Evolutionary conservation across 306 rosid genomes (phyloP), one percentile per base, ranked within the genome.

Genomic region (Quercus mongolica): DNA sequence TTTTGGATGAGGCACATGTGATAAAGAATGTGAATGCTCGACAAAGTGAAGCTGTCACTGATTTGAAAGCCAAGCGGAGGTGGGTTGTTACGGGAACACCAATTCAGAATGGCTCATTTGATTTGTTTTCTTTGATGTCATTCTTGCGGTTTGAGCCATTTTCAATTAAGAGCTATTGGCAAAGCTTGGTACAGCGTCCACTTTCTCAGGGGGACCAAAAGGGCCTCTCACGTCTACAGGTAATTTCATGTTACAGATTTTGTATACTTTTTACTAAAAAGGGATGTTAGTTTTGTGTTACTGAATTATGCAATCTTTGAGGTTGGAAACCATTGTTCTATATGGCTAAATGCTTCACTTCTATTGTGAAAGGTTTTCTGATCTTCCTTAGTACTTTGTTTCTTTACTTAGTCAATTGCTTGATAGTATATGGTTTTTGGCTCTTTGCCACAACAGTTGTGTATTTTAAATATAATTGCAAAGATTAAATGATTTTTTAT

Each of bases 1-100:
- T 94, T 46, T 74, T 94, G 85, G 97, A 94, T 76, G 98, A 94
- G 82, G 98, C 98, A 3, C 97, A 94, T 74, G 62, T 82, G 12
- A 91, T 94, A 21, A 91, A 91, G 86, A 90, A 91, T 80, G 81
- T 70, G 52, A 83, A 76, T 77, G 87, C 98, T 31, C 63, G 41
- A 58, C 95, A 86, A 74, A 91, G 86, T 71, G 74, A 33, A 12
- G 90, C 92, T 7, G 90, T 94, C 20, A 73, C 71, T n/a, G 72
- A 71, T 9, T 75, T 94, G 76, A 83, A 73, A 51, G 90, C 89
- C 35, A 77, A 81, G 79, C 82, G 89, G 72, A 91, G 92, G 83
- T 94, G 98, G 98, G 95, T 86, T 26, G 95, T 94, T 46, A 91
- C 98, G 0, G 97, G 98, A 64, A 90, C 95, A 8, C 98, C 94